Evolutionary conservation across 2,329 filamentous ascomycete species (phyloP), one percentile per base, ranked within the genome.

Genomic region (Emmonsiellopsis sp.): DNA sequence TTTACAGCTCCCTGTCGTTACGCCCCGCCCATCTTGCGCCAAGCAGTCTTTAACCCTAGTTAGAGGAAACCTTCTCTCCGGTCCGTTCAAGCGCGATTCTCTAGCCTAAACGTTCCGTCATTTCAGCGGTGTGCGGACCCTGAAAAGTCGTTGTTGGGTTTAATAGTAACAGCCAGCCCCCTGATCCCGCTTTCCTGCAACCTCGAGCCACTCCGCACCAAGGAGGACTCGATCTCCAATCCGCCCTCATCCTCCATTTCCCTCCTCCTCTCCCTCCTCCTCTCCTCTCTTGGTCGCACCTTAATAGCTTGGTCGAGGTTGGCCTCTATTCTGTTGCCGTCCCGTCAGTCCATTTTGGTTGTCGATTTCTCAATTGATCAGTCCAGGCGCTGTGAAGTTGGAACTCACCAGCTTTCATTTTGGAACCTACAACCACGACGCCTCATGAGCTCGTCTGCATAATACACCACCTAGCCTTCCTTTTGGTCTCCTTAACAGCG

Each of bases 81-180:
- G 46, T 49, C 46, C 46, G 46, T 26, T 40, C 46, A 26, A 38
- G 34, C 46, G 35, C 46, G 46, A 49, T 35, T 38, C 16, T 26
- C 11, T 49, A 49, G 15, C 7, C 46, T n/a, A 20, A 40, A 49
- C 15, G 34, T 38, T 26, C 32, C 34, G 34, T 49, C 45, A 38
- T 48, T 48, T 20, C 46, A 38, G 46, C 46, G 46, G 46, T 49
- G 46, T 34, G 43, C 15, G 43, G 46, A 49, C 46, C 46, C 46
- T 49, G 46, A 40, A 38, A 4, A 48, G 45, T 48, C 45, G 45
- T 16, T 9, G 20, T 26, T 26, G 20, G n/a, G n/a, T 37, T 48
- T n/a, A 37, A 10, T 11, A 34, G 32, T 10, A 32, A 16, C 46
- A 49, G 34, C 46, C 46, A 49, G 20, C 20, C 35, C 46, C 46